Conservation (phyloP, 805 yeast genomes). For the Priceomyces castillae region DNA sequence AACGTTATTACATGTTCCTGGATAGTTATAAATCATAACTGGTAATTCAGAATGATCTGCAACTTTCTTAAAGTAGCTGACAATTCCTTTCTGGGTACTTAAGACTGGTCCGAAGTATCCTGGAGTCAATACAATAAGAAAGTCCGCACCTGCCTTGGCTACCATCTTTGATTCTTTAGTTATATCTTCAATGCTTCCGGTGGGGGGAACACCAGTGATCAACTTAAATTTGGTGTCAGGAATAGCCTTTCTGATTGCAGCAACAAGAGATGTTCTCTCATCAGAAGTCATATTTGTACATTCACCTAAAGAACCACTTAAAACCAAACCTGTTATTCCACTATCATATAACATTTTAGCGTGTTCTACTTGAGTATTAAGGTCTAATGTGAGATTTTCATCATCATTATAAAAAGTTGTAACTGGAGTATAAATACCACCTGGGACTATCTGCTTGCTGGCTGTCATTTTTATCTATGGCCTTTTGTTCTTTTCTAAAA, state of each 20-base stretch:
- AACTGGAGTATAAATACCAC: conserved; percentile 32
- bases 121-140: conserved; percentile 29
- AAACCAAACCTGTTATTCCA: conserved; percentile 35
- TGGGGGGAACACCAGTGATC: conserved; percentile 34
- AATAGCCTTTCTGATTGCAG: conserved; percentile 25
- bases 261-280: conserved; percentile 29
- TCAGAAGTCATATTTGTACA: conserved; percentile 29
- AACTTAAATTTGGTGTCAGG: conserved; percentile 29
- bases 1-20: conserved; percentile 35
- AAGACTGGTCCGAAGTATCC: conserved; percentile 34
- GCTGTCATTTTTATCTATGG: conserved; percentile 1
- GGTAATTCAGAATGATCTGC: conserved; percentile 34
- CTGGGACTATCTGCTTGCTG: conserved; percentile 10
- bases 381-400: conserved; percentile 19
- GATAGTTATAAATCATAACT: conserved; percentile 34
- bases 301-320: conserved; percentile 42
- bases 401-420: conserved; percentile 28
- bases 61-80: conserved; percentile 26
- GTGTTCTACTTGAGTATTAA: conserved; percentile 29
- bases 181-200: conserved; percentile 23
- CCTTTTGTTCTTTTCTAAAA: no score
- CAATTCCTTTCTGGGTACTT: conserved; percentile 30
- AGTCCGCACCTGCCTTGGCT: conserved; percentile 33
- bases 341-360: conserved; percentile 23
- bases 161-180: conserved; percentile 22